phyloP scores from a whole-genome alignment of 345 rosid species.

The Murraya paniculata region DNA sequence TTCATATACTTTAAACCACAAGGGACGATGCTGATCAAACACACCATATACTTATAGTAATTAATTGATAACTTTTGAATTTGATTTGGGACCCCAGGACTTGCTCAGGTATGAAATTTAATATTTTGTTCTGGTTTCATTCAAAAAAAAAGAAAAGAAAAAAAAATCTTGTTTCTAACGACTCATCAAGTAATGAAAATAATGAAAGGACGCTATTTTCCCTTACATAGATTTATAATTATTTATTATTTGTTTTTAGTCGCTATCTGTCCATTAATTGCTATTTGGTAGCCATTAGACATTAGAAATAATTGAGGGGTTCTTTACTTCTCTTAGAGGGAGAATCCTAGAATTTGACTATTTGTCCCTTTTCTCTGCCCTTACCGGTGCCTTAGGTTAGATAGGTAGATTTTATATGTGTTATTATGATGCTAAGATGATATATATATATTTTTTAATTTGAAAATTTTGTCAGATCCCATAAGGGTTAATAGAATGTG shows the following conservation, averaged over 20 bases:
- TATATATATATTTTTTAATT: neutral
- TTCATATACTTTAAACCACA: neutral
- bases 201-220: neutral
- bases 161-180: no score
- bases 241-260: neutral
- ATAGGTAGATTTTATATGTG: neutral
- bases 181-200: neutral
- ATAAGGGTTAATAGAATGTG: no score
- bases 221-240: neutral
- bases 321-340: neutral
- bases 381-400: neutral
- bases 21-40: neutral
- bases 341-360: neutral
- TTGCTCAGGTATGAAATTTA: neutral
- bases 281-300: neutral
- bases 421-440: neutral
- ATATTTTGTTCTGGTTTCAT: neutral
- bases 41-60: no score
- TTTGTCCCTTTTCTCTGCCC: neutral
- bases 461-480: neutral
- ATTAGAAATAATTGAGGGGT: neutral
- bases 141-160: no score
- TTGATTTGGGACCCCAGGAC: neutral
- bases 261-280: neutral
- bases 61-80: neutral